Base-by-base conservation (phyloP, 306 rosid species). In the Acacia acuminata region DNA sequence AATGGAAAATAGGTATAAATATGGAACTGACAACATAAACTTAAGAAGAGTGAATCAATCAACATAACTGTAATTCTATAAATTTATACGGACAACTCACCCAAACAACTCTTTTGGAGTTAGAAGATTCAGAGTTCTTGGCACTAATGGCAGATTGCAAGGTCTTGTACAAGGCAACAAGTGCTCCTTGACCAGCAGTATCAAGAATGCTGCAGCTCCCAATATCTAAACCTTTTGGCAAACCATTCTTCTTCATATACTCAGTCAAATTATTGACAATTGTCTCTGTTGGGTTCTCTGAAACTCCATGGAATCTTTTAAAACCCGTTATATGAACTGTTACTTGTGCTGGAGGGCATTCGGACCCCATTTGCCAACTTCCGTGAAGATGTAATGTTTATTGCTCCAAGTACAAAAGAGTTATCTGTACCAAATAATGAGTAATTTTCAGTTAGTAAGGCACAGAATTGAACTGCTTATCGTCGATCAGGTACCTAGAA, bases 271-370 rank as follows among this genome's bases (percentile, higher is more conserved):
- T 88, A 77, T 63, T 81, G 75, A 85, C 94, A 73, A 89, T 88
- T 10, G 87, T 87, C 85, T 94, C 97, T 8, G 98, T 94, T 34
- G 98, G 98, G 83, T 94, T 94, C 85, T 89, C 97, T 5, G 94
- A 90, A 87, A 94, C 98, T 71, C 98, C 97, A 63, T 94, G 98
- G 82, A 94, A 94, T 85, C 88, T 94, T 88, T 90, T 94, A 83
- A 94, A 94, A 63, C 98, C 98, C 2, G 98, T 94, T 68, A 91
- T 87, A 83, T 94, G 91, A 86, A 94, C 69, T 51, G 90, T 90
- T 44, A 84, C 86, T 32, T 90, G 75, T 30, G 87, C 36, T 47
- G 90, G 76, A 86, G 94, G 98, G 83, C 92, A 90, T 89, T 94
- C 98, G 7, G 98, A 94, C 66, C 98, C 98, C 98, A 91, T 94